A percentile compares a stretch with the other conserved stretches of the same genome.
Evolutionary conservation across 306 rosid genomes (phyloP).

Genomic region (Corylus heterophylla): DNA sequence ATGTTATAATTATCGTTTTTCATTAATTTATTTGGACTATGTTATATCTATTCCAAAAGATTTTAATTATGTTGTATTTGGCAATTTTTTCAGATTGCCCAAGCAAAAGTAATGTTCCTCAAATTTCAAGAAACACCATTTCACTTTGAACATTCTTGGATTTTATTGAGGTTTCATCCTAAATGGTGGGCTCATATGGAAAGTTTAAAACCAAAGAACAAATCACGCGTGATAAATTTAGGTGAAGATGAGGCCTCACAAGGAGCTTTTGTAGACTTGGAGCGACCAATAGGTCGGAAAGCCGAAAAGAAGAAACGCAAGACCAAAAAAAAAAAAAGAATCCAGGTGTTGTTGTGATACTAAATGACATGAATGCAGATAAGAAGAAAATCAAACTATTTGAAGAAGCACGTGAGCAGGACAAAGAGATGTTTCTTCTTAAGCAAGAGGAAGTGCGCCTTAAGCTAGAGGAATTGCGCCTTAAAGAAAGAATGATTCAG

Average conservation of each 20-base stretch:
- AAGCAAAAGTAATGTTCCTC: background rate
- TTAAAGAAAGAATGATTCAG: background rate
- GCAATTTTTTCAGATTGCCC: no score
- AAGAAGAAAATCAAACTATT: background rate
- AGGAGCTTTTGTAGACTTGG: background rate
- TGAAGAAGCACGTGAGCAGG: background rate
- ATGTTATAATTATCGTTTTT: background rate
- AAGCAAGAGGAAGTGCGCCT: background rate
- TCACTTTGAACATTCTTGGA: no score
- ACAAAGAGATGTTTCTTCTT: constrained; percentile 45
- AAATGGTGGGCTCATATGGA: no score
- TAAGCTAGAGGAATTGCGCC: background rate
- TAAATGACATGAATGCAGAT: background rate
- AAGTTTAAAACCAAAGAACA: no score
- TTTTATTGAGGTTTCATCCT: no score
- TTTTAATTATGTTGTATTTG: background rate
- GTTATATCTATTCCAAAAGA: background rate
- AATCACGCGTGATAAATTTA: no score
- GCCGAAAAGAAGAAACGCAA: background rate
- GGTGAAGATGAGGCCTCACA: background rate
- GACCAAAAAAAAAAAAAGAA: background rate
- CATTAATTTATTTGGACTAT: background rate
- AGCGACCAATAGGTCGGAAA: background rate
- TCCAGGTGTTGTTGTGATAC: background rate
- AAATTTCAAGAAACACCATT: background rate